Conservation (phyloP, 2,329 filamentous ascomycete genomes). For the Trichoderma sp. region DNA sequence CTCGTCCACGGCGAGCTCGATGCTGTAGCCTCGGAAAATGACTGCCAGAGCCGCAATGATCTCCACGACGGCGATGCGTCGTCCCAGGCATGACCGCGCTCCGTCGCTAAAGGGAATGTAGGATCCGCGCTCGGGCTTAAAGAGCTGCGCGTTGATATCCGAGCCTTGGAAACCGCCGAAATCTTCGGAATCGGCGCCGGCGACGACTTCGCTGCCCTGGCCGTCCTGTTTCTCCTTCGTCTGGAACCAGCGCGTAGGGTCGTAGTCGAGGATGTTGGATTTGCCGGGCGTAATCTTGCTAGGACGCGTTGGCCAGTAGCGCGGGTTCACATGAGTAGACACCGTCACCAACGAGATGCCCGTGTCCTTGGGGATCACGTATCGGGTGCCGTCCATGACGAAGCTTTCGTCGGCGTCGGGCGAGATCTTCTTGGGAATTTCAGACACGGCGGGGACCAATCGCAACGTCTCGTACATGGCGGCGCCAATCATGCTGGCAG, state of each 20-base stretch:
- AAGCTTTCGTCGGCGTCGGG: constrained; percentile 58
- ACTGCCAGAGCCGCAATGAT: constrained; percentile 55
- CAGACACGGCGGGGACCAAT: constrained; percentile 66
- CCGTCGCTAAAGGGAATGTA: constrained; percentile 61
- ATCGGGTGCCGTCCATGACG: constrained; percentile 55
- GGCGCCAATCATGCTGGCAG: constrained; percentile 69
- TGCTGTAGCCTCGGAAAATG: constrained; percentile 57
- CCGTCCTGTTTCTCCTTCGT: constrained; percentile 29
- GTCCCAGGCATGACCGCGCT: constrained; percentile 55
- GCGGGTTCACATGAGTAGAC: constrained; percentile 64
- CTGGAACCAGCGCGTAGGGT: constrained; percentile 70
- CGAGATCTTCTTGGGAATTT: constrained; percentile 66
- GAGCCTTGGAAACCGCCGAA: constrained; percentile 59
- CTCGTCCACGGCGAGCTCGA: constrained; percentile 68
- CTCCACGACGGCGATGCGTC: constrained; percentile 59
- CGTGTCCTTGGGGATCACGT: constrained; percentile 56
- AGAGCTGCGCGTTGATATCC: constrained; percentile 62
- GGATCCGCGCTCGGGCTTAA: constrained; percentile 54
- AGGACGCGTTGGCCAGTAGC: constrained; percentile 63
- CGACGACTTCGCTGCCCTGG: constrained; percentile 29
- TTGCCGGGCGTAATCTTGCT: constrained; percentile 43
- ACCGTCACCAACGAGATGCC: constrained; percentile 56
- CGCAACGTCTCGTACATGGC: constrained; percentile 77
- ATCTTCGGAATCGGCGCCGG: constrained; percentile 47
- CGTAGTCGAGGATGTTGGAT: constrained; percentile 65